Evolutionary conservation across 768 basidiomycete species (phyloP).

Genomic region (Collybia sordida): DNA sequence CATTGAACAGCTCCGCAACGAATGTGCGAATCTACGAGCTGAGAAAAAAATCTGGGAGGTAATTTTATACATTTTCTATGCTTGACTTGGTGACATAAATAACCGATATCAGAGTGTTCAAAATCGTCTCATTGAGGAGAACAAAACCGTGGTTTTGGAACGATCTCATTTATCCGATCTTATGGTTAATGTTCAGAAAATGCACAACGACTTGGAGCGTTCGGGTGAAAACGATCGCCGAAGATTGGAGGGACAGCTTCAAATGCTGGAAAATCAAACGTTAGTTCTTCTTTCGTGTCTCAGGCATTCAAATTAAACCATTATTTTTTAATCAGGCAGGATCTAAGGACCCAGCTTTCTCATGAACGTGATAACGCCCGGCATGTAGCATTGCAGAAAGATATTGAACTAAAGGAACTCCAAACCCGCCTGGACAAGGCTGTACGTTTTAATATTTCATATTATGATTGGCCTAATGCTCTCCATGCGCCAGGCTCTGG

Average conservation of each 20-base stretch:
- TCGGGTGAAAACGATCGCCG: slow-evolving; percentile 81
- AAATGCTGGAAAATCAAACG: slow-evolving; percentile 78
- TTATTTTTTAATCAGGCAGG: slow-evolving; percentile 61
- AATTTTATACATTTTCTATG: slow-evolving; percentile 19
- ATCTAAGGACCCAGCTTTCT: slow-evolving; percentile 63
- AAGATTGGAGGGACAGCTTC: slow-evolving; percentile 77
- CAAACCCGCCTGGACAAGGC: slow-evolving; percentile 70
- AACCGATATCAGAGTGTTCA: slow-evolving; percentile 61
- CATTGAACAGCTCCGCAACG: slow-evolving; percentile 79
- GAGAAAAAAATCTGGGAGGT: slow-evolving; percentile 97
- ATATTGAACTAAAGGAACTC: slow-evolving; percentile 75
- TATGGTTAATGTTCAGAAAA: slow-evolving; percentile 86
- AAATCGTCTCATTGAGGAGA: slow-evolving; percentile 80
- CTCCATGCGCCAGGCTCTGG: slow-evolving; percentile 46
- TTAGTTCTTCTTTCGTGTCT: slow-evolving; percentile 32
- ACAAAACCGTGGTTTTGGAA: slow-evolving; percentile 75
- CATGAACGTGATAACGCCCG: slow-evolving; percentile 76
- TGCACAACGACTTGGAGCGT: slow-evolving; percentile 85
- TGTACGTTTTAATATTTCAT: slow-evolving; percentile 38
- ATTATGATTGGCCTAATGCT: slow-evolving; percentile 11
- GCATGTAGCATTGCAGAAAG: slow-evolving; percentile 77
- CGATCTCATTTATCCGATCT: slow-evolving; percentile 84
- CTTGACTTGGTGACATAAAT: too few species aligned
- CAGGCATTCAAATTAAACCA: neutral
- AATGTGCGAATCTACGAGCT: slow-evolving; percentile 83